Conservation (phyloP, 2,329 filamentous ascomycete genomes). For the Pseudogymnoascus sp. region DNA sequence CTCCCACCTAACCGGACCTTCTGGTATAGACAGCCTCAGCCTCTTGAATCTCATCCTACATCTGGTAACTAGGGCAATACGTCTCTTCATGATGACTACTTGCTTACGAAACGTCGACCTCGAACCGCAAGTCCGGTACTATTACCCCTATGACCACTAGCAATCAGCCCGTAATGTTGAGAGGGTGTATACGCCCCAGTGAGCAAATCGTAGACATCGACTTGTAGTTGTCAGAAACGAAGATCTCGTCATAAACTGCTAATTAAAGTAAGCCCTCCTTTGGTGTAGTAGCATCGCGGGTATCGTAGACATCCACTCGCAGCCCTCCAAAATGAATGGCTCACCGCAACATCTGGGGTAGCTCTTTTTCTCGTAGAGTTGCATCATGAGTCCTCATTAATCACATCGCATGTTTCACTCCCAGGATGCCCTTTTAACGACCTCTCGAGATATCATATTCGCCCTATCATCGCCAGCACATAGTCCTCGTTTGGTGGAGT, state of each 20-base stretch:
- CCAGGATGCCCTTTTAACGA: not conserved
- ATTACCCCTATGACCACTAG: not conserved
- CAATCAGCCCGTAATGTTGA: not conserved
- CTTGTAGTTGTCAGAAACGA: not conserved
- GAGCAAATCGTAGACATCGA: not conserved
- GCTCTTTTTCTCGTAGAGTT: not conserved
- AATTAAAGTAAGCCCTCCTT: not conserved
- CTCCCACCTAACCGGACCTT: not conserved
- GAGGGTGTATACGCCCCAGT: not conserved
- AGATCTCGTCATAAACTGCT: not conserved
- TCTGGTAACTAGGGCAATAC: not conserved
- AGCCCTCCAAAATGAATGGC: not conserved
- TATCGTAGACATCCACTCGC: too few species aligned
- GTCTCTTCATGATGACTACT: not conserved
- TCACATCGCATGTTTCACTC: not conserved
- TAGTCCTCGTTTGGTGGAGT: not conserved
- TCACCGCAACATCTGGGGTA: too few species aligned
- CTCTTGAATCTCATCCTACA: not conserved
- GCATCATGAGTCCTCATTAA: not conserved
- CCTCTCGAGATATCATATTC: not conserved
- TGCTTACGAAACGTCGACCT: not conserved
- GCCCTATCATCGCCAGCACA: not conserved
- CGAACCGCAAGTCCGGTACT: not conserved
- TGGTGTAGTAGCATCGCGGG: not conserved
- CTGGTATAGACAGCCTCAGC: too few species aligned